Conservation (phyloP, 345 rosid genomes). For the Bretschneidera sinensis region DNA sequence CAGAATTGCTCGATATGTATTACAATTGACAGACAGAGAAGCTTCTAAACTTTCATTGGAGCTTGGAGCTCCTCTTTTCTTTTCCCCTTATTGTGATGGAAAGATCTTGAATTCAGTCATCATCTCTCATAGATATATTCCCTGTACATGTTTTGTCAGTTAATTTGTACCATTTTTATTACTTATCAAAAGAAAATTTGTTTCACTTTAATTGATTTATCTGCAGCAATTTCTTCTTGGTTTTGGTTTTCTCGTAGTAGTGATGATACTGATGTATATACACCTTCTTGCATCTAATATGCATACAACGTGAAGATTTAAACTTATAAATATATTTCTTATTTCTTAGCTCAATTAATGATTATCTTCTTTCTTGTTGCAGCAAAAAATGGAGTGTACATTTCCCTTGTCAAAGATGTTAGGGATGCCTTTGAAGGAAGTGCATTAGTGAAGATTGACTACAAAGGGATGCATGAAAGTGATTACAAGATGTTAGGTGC, state of each 20-base stretch:
- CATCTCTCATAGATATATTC: too few species aligned
- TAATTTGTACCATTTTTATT: too few species aligned
- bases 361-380: constrained; percentile 27
- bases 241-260: background rate
- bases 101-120: background rate
- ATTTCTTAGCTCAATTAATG: too few species aligned
- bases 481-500: constrained; percentile 95
- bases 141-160: background rate
- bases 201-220: background rate
- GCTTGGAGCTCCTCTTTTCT: background rate
- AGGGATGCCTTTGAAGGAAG: constrained; percentile 85
- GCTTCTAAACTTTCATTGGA: background rate
- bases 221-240: constrained; percentile 1
- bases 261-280: background rate
- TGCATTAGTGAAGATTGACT: constrained; percentile 72
- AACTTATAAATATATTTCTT: too few species aligned
- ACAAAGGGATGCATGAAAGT: constrained; percentile 72
- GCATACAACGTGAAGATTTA: too few species aligned
- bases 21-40: background rate
- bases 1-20: background rate
- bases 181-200: too few species aligned
- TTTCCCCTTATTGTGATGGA: background rate
- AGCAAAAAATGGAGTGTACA: constrained; percentile 86
- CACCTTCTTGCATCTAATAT: background rate
- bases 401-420: constrained; percentile 70